Percentiles rank a stretch among this genome's conserved stretches.
These are phyloP conservation scores for Arthroderma sp. DNA, from an alignment of 2,329 filamentous ascomycete genomes.

Conservation along the genomic window DNA sequence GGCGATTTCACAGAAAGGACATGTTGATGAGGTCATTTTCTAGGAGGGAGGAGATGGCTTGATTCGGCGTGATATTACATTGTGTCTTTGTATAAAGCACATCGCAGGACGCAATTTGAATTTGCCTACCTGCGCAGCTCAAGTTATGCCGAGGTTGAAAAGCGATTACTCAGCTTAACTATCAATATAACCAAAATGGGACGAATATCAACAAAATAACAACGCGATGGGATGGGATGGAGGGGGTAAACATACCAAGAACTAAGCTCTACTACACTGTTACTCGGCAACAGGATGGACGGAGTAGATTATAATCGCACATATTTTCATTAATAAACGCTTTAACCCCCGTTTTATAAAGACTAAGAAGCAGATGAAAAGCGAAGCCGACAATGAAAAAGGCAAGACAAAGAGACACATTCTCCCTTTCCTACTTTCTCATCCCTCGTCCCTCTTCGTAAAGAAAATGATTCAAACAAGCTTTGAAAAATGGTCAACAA, in stretches of 20 bases:
- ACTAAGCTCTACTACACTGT: background rate
- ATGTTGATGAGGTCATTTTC: constrained; percentile 19
- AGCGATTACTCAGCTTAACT: background rate
- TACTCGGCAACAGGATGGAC: background rate
- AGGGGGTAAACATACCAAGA: background rate
- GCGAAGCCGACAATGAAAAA: background rate
- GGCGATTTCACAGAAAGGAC: constrained; percentile 50
- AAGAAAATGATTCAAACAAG: constrained; percentile 1
- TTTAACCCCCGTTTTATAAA: background rate
- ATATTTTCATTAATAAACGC: constrained; percentile 1
- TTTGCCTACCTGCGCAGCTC: background rate
- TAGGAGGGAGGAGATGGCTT: background rate
- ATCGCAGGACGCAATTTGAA: background rate
- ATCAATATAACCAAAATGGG: background rate
- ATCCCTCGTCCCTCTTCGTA: background rate
- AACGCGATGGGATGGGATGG: background rate
- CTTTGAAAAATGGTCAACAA: constrained; percentile 1
- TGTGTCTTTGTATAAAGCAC: background rate
- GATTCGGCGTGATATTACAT: background rate
- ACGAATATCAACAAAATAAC: constrained; percentile 3
- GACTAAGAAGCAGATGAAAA: background rate
- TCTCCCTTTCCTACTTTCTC: background rate
- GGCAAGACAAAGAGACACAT: background rate
- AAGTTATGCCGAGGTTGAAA: background rate
- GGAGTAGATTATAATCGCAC: background rate